Base-by-base conservation (phyloP, 805 yeast species). In the Vanderwaltozyma polyspora region DNA sequence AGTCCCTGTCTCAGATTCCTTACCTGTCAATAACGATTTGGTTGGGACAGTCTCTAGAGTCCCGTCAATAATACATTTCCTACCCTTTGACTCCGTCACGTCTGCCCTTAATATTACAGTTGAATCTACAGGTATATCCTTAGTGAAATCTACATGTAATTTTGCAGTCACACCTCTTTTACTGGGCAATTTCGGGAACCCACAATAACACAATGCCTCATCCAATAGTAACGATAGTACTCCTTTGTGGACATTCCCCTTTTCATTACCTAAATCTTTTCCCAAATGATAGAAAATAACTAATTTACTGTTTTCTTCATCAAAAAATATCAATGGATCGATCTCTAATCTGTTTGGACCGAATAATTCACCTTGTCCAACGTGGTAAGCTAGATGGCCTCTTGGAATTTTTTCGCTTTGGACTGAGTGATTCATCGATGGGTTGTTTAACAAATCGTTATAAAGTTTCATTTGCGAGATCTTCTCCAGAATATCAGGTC, bases 121-220 rank as follows among this genome's bases (percentile, higher is more conserved):
- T 16, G 77, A 64, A 39, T 74, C 71, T 0, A 86, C 79, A 6
- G 63, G 54, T 4, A 59, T 57, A 28, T 68, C 67, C n/a, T 51
- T 39, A 8, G 46, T 25, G 56, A 84, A 89, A 34, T 79, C 66
- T 7, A 89, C 64, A 3, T 69, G 59, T 28, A 89, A 62, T 33
- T 67, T 69, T 0, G 95, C 98, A 0, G 98, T 89, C 17, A 91
- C 95, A 11, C 97, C 98, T 33, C 79, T 67, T 36, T 75, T 70
- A 37, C 76, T 74, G 1, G 97, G 97, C 10, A 89, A 63, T 19
- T 69, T 61, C 3, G 84, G 75, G 52, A 86, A 89, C 12, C 95
- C 97, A 49, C 94, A 81, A 29, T 75, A 67, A 48, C 95, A 84
- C 19, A 89, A 60, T 0, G 80, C 79, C 52, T 87, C 96, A 57